Conservation (phyloP, 2,329 filamentous ascomycete species). For the Diaporthe batatas region DNA sequence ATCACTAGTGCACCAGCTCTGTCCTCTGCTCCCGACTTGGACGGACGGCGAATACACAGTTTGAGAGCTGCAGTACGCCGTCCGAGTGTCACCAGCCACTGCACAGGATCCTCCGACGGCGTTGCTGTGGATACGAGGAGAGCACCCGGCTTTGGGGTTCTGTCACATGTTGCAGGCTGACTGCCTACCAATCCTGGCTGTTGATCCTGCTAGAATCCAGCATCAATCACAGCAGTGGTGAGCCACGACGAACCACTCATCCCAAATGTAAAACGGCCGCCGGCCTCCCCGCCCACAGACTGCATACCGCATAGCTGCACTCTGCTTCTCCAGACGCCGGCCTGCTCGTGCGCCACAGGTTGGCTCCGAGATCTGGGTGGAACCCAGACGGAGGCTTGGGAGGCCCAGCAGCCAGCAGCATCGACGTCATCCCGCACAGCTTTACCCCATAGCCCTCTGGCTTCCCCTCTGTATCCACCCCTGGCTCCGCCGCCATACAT, state of each 20-base stretch:
- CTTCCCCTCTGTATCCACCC: not conserved
- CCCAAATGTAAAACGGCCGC: not conserved
- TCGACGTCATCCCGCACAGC: conserved; percentile 29
- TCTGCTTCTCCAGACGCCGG: not conserved
- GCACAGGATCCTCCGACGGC: conserved; percentile 8
- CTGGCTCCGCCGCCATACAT: conserved; percentile 5
- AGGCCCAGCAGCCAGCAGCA: conserved; percentile 12
- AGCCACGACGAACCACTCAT: not conserved
- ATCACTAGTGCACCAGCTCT: not conserved
- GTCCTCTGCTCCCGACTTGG: not conserved
- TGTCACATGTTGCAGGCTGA: conserved; percentile 15
- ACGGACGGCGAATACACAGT: not conserved
- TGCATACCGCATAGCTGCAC: not conserved
- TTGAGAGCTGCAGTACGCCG: not conserved
- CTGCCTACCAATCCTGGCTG: not conserved
- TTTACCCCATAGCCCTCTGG: not conserved
- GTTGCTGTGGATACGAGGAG: conserved; percentile 19
- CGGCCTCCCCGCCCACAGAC: not conserved
- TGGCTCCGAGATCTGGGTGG: conserved; percentile 16
- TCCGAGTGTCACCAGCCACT: conserved; percentile 20
- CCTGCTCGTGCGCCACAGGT: not conserved
- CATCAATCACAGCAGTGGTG: not conserved
- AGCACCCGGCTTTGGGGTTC: not conserved
- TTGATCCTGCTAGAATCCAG: no score
- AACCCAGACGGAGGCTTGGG: no score